Percentiles rank a stretch among this genome's conserved stretches.
phyloP scores from a whole-genome alignment of 2,329 filamentous ascomycete species.

The Pseudogymnoascus pannorum region DNA sequence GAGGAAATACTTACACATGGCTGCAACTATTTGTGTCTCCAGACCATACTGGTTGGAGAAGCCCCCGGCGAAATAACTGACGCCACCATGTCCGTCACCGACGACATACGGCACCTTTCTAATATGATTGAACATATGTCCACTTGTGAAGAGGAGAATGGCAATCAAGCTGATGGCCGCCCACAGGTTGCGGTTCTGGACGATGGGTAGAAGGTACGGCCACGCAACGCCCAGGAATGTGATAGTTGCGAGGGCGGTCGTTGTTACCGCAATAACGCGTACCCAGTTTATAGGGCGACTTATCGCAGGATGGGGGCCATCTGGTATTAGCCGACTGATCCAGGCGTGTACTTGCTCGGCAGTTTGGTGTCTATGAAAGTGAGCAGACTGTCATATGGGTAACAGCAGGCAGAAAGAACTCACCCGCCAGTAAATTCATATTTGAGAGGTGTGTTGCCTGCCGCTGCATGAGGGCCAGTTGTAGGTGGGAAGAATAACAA shows the following conservation, averaged over 20 bases:
- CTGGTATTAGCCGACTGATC: slow-evolving; percentile 72
- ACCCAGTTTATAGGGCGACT: slow-evolving; percentile 82
- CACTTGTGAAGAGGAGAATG: slow-evolving; percentile 88
- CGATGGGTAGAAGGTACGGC: slow-evolving; percentile 70
- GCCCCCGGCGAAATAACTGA: slow-evolving; percentile 83
- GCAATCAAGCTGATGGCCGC: slow-evolving; percentile 80
- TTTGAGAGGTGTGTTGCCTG: slow-evolving; percentile 61
- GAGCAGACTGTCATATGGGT: slow-evolving; percentile 10
- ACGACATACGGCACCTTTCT: slow-evolving; percentile 89
- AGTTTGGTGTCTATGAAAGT: slow-evolving; percentile 50
- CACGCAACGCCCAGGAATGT: slow-evolving; percentile 65
- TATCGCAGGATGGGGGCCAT: slow-evolving; percentile 68
- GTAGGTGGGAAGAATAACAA: slow-evolving; percentile 84
- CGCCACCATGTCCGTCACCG: slow-evolving; percentile 74
- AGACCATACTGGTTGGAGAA: slow-evolving; percentile 93
- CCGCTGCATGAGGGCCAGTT: slow-evolving; percentile 66
- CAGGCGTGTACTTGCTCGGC: slow-evolving; percentile 76
- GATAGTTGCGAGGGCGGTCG: slow-evolving; percentile 59
- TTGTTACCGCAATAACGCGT: slow-evolving; percentile 60
- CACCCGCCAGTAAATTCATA: slow-evolving; percentile 83
- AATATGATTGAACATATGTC: slow-evolving; percentile 99
- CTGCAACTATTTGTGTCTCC: slow-evolving; percentile 91
- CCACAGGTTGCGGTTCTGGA: slow-evolving; percentile 92
- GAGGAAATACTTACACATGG: slow-evolving; percentile 65
- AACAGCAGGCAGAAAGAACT: slow-evolving; percentile 26